Percentiles rank a stretch among this genome's conserved stretches.
Evolutionary conservation across 2,329 filamentous ascomycete species (phyloP).

Genomic region (Diplodia intermedia): DNA sequence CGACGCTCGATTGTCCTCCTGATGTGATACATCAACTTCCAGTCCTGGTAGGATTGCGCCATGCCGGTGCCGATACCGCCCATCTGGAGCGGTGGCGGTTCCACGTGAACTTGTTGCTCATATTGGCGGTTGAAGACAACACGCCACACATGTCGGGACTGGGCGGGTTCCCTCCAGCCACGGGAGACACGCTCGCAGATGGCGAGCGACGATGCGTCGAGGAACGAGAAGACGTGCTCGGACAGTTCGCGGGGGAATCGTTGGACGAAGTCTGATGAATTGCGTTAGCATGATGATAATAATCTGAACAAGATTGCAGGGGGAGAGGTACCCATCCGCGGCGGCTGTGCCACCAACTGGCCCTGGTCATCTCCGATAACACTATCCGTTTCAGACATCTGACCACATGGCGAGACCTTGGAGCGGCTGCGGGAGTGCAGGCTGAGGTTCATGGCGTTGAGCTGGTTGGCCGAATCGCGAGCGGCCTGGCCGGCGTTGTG

Average conservation of each 20-base stretch:
- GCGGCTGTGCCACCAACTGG: conserved; percentile 29
- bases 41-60: conserved; percentile 66
- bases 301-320: conserved; percentile 21
- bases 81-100: conserved; percentile 54
- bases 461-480: conserved; percentile 30
- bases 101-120: conserved; percentile 53
- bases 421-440: conserved; percentile 27
- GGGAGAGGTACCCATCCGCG: conserved; percentile 29
- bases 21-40: conserved; percentile 83
- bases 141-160: conserved; percentile 67
- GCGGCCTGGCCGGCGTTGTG: conserved; percentile 26
- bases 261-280: conserved; percentile 57
- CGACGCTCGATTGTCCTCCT: conserved; percentile 76
- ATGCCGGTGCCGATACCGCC: conserved; percentile 63
- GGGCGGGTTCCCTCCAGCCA: conserved; percentile 62
- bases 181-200: conserved; percentile 63
- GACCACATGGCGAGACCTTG: conserved; percentile 27
- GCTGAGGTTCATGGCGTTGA: conserved; percentile 30
- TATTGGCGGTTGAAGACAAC: conserved; percentile 66
- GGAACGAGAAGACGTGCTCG: conserved; percentile 64
- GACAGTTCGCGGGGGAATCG: conserved; percentile 66
- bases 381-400: conserved; percentile 33
- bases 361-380: conserved; percentile 33
- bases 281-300: conserved; percentile 23
- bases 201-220: conserved; percentile 64